Evolutionary conservation across 306 rosid species (phyloP).

Genomic region (Cucurbita moschata): DNA sequence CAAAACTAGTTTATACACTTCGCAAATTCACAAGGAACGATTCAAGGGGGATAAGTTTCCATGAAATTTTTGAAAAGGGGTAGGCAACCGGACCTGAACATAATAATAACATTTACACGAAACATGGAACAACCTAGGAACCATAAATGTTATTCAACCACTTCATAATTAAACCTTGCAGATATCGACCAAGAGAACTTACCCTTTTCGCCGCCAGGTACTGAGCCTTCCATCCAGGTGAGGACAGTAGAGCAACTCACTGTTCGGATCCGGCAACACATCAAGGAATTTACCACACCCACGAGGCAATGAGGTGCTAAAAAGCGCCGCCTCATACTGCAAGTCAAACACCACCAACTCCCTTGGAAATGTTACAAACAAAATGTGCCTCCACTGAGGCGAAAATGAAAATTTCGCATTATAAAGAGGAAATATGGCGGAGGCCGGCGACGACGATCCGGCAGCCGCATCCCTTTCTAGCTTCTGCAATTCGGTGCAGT

Average conservation of each 20-base stretch:
- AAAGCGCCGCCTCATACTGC: constrained; percentile 62
- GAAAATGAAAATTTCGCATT: constrained; percentile 49
- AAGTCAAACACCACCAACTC: constrained; percentile 78
- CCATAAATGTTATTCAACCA: background rate
- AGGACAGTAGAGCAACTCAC: constrained; percentile 67
- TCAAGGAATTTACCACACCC: constrained; percentile 82
- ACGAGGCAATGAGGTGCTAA: constrained; percentile 53
- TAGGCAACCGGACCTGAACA: background rate
- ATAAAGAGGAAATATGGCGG: constrained; percentile 53
- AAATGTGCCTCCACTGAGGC: constrained; percentile 60
- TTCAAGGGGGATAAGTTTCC: background rate
- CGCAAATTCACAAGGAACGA: background rate
- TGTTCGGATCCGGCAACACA: constrained; percentile 72
- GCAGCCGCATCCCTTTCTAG: constrained; percentile 43
- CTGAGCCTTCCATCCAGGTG: constrained; percentile 89
- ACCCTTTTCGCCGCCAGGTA: constrained; percentile 89
- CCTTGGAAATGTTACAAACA: constrained; percentile 77
- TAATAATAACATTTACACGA: background rate
- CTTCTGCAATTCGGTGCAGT: constrained; percentile 40
- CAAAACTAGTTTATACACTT: background rate
- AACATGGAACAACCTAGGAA: background rate
- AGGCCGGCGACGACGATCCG: constrained; percentile 31
- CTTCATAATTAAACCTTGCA: background rate
- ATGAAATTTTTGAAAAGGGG: background rate
- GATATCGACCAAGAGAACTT: constrained; percentile 10